These are phyloP conservation scores for Malus hybrid DNA, from an alignment of 331 rosid species.

Conservation along the genomic window DNA sequence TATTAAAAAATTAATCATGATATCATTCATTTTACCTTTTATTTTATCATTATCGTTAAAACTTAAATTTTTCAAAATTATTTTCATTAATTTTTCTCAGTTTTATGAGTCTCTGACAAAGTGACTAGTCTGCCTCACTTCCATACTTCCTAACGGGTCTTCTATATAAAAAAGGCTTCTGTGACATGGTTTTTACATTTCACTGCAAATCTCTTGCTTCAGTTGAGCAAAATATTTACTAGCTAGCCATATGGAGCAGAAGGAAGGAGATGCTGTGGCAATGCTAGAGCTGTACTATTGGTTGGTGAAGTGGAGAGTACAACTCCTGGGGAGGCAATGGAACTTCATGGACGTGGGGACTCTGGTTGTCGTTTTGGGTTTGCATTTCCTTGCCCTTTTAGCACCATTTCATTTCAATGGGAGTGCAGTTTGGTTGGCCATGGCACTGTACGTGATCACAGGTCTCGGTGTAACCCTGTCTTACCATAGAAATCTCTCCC, in stretches of 20 bases:
- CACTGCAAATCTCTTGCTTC: too few relatives aligned
- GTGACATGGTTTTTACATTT: too few relatives aligned
- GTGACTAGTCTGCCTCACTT: too few relatives aligned
- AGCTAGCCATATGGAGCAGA: not conserved
- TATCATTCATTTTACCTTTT: too few relatives aligned
- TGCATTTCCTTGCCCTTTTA: not conserved
- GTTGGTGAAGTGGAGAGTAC: not conserved
- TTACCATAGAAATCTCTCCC: constrained; percentile 15
- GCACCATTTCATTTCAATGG: constrained; percentile 12
- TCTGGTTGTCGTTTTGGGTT: not conserved
- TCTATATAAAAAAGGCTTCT: too few relatives aligned
- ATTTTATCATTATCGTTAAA: too few relatives aligned
- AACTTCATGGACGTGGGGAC: not conserved
- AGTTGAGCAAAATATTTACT: too few relatives aligned
- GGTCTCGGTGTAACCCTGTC: constrained; percentile 11
- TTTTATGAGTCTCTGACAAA: too few relatives aligned
- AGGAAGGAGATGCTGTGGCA: not conserved
- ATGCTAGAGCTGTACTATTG: not conserved
- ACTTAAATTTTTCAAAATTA: fast-evolving
- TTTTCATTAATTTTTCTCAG: too few relatives aligned
- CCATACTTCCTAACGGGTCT: too few relatives aligned
- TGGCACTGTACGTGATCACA: not conserved
- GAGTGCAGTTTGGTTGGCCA: constrained; percentile 3
- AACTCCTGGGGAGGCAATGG: not conserved
- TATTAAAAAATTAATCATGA: fast-evolving